Conservation (phyloP, 306 rosid species). For the Rosa multiflora region DNA sequence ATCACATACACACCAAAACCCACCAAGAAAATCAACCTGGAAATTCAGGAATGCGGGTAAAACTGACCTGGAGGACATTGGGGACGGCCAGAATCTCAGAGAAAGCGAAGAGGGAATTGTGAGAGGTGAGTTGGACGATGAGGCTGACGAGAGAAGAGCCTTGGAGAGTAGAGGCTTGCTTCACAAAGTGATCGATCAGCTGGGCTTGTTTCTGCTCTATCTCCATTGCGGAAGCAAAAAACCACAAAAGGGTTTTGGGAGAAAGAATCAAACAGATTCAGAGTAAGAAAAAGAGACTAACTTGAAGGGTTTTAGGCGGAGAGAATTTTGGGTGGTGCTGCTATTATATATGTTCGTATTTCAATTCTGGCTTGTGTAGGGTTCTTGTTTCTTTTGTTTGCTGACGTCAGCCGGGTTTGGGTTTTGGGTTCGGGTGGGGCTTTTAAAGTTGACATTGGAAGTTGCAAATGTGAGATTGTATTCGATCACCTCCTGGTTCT, state of each 20-base stretch:
- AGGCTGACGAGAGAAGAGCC: slow-evolving; percentile 23
- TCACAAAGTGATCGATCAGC: slow-evolving; percentile 23
- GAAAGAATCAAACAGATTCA: background rate
- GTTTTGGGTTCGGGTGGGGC: background rate
- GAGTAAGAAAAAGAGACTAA: background rate
- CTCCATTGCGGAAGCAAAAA: background rate
- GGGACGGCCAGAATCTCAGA: slow-evolving; percentile 24
- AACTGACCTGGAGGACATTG: slow-evolving; percentile 17
- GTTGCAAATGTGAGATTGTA: too few species aligned
- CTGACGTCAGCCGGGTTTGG: background rate
- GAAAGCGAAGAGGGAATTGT: slow-evolving; percentile 22
- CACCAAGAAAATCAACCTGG: background rate
- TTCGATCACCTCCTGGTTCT: too few species aligned
- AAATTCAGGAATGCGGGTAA: background rate
- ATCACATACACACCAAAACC: background rate
- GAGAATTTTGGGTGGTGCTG: background rate
- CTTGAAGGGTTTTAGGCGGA: background rate
- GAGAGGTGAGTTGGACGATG: slow-evolving; percentile 19
- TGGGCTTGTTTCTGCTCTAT: slow-evolving; percentile 23
- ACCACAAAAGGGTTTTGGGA: background rate
- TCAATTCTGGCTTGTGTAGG: background rate
- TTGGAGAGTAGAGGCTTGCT: slow-evolving; percentile 22
- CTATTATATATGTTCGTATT: background rate
- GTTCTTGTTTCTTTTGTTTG: background rate
- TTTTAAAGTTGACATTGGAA: too few species aligned